Conservation (phyloP, 2,329 filamentous ascomycete species). For the Cercospora beticola region DNA sequence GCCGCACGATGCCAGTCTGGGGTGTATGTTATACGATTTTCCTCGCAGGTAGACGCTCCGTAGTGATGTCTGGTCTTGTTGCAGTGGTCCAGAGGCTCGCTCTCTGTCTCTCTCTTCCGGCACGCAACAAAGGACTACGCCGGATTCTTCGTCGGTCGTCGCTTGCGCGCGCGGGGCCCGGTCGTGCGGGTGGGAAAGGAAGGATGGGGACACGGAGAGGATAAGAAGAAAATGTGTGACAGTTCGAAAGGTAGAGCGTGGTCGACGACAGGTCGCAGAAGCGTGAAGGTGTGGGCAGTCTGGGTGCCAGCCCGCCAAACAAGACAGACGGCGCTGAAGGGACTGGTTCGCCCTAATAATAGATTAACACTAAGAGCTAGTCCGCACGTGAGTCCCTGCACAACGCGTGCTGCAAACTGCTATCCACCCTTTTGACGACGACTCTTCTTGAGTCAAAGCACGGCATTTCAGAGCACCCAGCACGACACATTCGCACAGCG, state of each 20-base stretch:
- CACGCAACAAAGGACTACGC: neutral
- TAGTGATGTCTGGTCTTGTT: neutral
- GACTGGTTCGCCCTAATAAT: neutral
- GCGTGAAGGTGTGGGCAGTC: neutral
- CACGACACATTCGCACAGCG: neutral
- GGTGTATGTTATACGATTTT: neutral
- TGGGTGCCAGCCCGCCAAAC: slow-evolving; percentile 1
- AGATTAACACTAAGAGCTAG: neutral
- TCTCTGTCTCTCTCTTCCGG: neutral
- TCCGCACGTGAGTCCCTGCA: neutral
- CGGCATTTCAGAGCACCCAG: neutral
- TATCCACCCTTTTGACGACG: neutral
- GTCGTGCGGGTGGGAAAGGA: neutral
- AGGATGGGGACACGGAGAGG: neutral
- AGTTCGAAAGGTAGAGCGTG: neutral
- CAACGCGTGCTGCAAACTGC: neutral
- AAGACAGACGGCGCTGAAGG: neutral
- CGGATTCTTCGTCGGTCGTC: neutral
- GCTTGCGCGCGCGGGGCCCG: neutral
- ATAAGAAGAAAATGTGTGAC: neutral
- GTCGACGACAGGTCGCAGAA: slow-evolving; percentile 1
- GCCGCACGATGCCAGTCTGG: neutral
- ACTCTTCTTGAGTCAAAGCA: neutral
- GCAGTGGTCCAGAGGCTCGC: neutral
- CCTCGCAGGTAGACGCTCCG: neutral